These are phyloP conservation scores for Candida cerambycidarum DNA, from an alignment of 805 yeast genomes.

Conservation along the genomic window DNA sequence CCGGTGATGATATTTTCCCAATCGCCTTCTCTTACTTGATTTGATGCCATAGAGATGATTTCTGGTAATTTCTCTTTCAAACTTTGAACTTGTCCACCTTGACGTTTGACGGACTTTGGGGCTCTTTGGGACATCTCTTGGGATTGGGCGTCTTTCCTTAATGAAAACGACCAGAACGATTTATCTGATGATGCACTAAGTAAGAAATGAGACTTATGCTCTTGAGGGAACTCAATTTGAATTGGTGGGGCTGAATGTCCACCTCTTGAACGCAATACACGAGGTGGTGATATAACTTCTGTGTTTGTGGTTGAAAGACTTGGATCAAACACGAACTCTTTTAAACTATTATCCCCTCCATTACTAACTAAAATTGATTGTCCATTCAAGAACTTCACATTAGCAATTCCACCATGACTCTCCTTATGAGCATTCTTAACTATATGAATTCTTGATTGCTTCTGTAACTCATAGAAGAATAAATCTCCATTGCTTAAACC, in stretches of 20 bases:
- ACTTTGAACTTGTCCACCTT: constrained; percentile 54
- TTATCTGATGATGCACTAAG: constrained; percentile 84
- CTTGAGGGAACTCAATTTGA: constrained; percentile 70
- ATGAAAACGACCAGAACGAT: constrained; percentile 87
- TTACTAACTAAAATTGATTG: constrained; percentile 87
- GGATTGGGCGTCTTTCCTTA: constrained; percentile 94
- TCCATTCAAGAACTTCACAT: constrained; percentile 76
- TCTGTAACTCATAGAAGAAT: constrained; percentile 78
- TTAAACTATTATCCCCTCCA: constrained; percentile 87
- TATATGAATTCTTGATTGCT: constrained; percentile 71
- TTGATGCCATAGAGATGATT: constrained; percentile 66
- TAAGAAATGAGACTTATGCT: constrained; percentile 73
- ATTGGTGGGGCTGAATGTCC: constrained; percentile 96
- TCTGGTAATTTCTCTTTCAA: constrained; percentile 76
- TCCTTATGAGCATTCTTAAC: constrained; percentile 73
- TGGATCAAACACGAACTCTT: constrained; percentile 93
- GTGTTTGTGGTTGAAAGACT: constrained; percentile 64
- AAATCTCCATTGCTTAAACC: constrained; percentile 81
- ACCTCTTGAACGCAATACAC: constrained; percentile 88
- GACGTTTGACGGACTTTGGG: constrained; percentile 39
- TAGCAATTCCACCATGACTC: constrained; percentile 72
- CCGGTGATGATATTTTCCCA: constrained; percentile 95
- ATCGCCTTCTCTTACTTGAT: constrained; percentile 74
- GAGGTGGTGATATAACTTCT: constrained; percentile 80
- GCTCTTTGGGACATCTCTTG: constrained; percentile 85